Base-by-base conservation (phyloP, 140 eudicot species). In the Cichorium intybus region DNA sequence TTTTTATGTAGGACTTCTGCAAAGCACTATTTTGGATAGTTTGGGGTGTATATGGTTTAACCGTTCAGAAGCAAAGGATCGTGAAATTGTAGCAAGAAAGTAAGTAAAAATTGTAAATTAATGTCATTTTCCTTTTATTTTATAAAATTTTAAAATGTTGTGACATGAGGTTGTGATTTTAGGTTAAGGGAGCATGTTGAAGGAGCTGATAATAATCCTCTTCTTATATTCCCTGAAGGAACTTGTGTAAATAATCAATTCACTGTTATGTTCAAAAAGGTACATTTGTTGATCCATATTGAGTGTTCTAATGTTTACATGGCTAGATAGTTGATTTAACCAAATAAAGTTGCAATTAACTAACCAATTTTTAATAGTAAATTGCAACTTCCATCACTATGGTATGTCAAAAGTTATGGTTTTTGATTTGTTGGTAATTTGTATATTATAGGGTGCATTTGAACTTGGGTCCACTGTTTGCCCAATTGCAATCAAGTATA, bases 31-130 rank as follows among this genome's bases (percentile, higher is more conserved):
- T 64, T 72, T 93, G 80, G 99, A 93, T 69, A 89, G 99, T 82
- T 80, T 93, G 60, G 99, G 99, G 59, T 88, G 99, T 70, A 93
- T 93, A 71, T 93, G 99, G 99, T 93, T 93, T 68, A 88, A 93
- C 64, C 99, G 99, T 17, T 73, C 97, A 7, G 99, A 93, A 71
- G 84, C 95, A 68, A 93, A 88, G 81, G 99, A 93, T 72, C 99
- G 99, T 67, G 99, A 79, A 83, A 82, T 93, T 61, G 99, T 93
- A 57, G 88, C 97, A 51, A 81, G 81, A 81, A 93, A 93, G 99
- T 93, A 88, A 33, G 97, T 79, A 8, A 24, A 24, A 53, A 14
- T 39, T 5, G 37, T 31, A 31, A 31, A 31, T 34, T 7, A 5
- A 34, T 34, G 1, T 6, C 0, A 10, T 37, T 10, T 10, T 37